Evolutionary conservation across 2,329 filamentous ascomycete species (phyloP).

Genomic region (Colletotrichum sp.): DNA sequence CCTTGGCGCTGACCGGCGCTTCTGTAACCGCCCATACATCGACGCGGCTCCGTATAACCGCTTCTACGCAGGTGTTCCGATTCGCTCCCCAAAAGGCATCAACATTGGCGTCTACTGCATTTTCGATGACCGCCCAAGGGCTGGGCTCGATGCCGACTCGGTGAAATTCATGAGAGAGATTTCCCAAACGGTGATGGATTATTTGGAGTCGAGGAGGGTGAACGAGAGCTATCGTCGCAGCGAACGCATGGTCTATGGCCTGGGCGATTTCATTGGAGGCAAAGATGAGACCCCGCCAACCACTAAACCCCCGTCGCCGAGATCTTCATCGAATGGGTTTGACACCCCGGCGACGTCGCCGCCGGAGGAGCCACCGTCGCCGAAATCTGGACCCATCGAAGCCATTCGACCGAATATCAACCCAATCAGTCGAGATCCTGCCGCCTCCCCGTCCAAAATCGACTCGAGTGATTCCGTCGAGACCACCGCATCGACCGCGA

Average conservation of each 20-base stretch:
- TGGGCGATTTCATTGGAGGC: conserved; percentile 41
- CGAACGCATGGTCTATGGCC: conserved; percentile 41
- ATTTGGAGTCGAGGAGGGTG: conserved; percentile 39
- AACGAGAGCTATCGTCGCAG: conserved; percentile 35
- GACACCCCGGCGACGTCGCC: not conserved
- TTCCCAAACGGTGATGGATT: conserved; percentile 39
- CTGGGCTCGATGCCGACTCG: conserved; percentile 30
- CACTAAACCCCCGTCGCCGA: not conserved
- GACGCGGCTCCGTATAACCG: conserved; percentile 26
- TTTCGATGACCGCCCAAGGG: conserved; percentile 28
- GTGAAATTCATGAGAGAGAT: conserved; percentile 33
- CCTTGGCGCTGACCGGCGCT: conserved; percentile 35
- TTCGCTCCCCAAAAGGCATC: conserved; percentile 43
- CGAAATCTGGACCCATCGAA: not conserved
- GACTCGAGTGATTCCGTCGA: conserved; percentile 18
- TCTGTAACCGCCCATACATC: conserved; percentile 31
- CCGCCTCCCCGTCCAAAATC: not conserved
- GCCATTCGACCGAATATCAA: conserved; percentile 11
- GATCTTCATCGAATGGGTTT: not conserved
- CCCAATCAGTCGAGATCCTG: not conserved
- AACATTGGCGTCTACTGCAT: conserved; percentile 49
- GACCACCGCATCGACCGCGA: conserved; percentile 4
- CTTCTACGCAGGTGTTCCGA: conserved; percentile 49
- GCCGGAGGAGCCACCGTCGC: not conserved
- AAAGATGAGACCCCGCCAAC: conserved; percentile 19